Evolutionary conservation across 257 asterid genomes (phyloP).

Genomic region (Cinchona pubescens): DNA sequence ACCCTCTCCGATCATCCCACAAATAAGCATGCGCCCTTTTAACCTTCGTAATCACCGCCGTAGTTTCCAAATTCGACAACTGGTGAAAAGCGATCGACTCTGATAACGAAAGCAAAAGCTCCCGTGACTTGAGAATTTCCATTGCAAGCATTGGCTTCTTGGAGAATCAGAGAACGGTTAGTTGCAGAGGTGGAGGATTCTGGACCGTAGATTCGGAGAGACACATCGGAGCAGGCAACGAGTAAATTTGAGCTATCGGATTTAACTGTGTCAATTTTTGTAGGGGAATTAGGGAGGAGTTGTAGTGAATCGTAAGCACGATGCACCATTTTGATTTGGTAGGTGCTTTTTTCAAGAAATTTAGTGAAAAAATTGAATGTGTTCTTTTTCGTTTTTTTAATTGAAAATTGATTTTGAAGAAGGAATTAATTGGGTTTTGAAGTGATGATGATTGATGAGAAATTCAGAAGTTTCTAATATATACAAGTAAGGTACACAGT

Average conservation of each 20-base stretch:
- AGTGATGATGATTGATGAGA: too few species aligned
- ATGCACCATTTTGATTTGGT: too few species aligned
- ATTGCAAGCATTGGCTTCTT: conserved; percentile 83
- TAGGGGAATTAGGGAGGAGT: too few species aligned
- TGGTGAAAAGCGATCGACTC: conserved; percentile 84
- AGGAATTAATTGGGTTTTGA: too few species aligned
- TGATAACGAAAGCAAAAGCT: conserved; percentile 80
- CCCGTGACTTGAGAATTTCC: conserved; percentile 82
- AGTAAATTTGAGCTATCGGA: conserved; percentile 65
- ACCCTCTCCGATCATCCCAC: too few species aligned
- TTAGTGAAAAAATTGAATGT: too few species aligned
- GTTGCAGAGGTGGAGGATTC: conserved; percentile 59
- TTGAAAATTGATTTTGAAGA: too few species aligned
- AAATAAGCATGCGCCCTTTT: conserved; percentile 95
- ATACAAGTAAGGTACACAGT: not conserved
- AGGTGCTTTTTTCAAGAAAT: too few species aligned
- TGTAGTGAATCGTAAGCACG: too few species aligned
- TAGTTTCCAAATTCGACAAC: conserved; percentile 74
- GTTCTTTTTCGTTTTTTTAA: too few species aligned
- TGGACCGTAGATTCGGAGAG: conserved; percentile 76
- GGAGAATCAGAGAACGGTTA: conserved; percentile 70
- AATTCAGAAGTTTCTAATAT: too few species aligned
- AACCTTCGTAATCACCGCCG: conserved; percentile 86
- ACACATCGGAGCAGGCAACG: conserved; percentile 90
- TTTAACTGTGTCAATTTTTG: too few species aligned